Evolutionary conservation across 352 stramenopile genomes (phyloP).

Genomic region (Plasmopara muralis): DNA sequence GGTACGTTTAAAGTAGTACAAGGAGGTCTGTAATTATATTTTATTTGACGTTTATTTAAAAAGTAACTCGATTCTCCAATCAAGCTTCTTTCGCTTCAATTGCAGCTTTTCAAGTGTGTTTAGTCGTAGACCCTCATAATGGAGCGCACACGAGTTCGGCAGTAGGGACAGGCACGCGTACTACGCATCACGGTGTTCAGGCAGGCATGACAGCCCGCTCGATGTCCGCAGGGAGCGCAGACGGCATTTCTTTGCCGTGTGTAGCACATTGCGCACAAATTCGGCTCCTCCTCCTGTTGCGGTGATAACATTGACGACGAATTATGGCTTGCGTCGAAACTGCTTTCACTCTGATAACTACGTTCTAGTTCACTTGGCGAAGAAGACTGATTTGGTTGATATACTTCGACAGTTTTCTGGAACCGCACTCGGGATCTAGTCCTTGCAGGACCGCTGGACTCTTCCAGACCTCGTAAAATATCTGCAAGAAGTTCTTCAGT

Average conservation of each 20-base stretch:
- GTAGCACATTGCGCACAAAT: conserved; percentile 45
- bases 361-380: conserved; percentile 6
- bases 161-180: conserved; percentile 36
- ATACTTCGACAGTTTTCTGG: conserved; percentile 15
- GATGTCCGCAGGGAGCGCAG: conserved; percentile 48
- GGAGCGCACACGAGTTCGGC: conserved; percentile 30
- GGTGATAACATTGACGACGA: neutral
- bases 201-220: conserved; percentile 38
- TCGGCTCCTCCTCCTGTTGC: conserved; percentile 9
- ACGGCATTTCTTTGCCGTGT: conserved; percentile 36
- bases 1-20: too few relatives aligned
- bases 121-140: conserved; percentile 50
- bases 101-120: neutral
- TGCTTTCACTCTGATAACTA: conserved; percentile 1
- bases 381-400: conserved; percentile 8
- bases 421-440: conserved; percentile 8
- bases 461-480: conserved; percentile 15
- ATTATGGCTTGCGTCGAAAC: neutral
- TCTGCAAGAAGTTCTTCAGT: conserved; percentile 22
- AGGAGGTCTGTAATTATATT: too few relatives aligned
- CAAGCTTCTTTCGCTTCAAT: neutral
- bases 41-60: too few relatives aligned
- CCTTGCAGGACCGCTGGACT: conserved; percentile 1
- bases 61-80: neutral
- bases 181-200: conserved; percentile 32